phyloP scores from a whole-genome alignment of 139 green algal species.

The Picochlorum sp. region DNA sequence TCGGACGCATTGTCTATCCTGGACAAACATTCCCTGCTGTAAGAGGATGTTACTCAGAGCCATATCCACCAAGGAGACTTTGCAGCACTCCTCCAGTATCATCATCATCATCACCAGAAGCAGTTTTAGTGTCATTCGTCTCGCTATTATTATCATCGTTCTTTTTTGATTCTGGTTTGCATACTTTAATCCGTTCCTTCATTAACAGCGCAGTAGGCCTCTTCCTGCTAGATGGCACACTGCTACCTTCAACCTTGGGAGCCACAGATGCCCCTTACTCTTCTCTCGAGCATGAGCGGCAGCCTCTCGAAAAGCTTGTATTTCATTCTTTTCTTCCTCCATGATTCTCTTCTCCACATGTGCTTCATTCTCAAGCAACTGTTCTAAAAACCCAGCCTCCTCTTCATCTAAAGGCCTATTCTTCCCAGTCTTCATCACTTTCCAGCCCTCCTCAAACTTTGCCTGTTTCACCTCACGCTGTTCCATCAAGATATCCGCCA shows the following conservation, averaged over 20 bases:
- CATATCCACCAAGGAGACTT: too few species aligned
- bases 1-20: too few species aligned
- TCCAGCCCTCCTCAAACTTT: conserved; percentile 66
- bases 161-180: neutral
- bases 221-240: neutral
- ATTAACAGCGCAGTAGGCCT: neutral
- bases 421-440: conserved; percentile 74
- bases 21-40: too few species aligned
- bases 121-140: neutral
- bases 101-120: neutral
- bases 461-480: conserved; percentile 66
- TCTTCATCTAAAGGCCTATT: conserved; percentile 77
- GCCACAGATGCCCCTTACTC: neutral
- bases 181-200: neutral
- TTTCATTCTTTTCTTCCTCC: conserved; percentile 38
- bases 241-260: neutral
- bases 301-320: conserved; percentile 51
- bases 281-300: neutral
- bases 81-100: neutral
- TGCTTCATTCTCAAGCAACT: conserved; percentile 29
- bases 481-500: conserved; percentile 56
- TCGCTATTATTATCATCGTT: neutral
- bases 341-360: conserved; percentile 10
- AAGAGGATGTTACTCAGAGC: too few species aligned
- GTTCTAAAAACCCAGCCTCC: conserved; percentile 66